These are phyloP conservation scores for Pseudogymnoascus sp. DNA, from an alignment of 2,329 filamentous ascomycete genomes.

Conservation along the genomic window DNA sequence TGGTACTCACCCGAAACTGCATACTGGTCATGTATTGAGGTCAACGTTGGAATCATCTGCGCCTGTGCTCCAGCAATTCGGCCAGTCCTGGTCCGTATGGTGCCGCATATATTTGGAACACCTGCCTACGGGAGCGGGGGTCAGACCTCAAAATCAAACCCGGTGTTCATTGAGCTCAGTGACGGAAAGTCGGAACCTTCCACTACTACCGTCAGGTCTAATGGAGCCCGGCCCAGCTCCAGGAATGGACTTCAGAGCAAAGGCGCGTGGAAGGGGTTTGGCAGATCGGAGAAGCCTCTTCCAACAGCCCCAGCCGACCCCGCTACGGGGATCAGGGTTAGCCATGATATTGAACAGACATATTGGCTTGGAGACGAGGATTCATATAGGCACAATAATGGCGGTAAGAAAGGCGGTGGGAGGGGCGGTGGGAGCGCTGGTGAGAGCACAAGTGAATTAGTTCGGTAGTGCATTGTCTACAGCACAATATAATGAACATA, in stretches of 20 bases:
- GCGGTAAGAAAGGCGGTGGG: not conserved
- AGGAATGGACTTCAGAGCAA: not conserved
- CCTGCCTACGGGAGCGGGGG: not conserved
- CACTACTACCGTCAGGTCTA: not conserved
- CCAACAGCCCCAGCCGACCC: not conserved
- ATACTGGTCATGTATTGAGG: constrained; percentile 21
- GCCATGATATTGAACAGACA: not conserved
- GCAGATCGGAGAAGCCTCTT: not conserved
- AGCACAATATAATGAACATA: not conserved
- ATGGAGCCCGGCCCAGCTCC: not conserved
- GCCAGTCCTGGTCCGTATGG: constrained; percentile 17
- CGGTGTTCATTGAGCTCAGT: not conserved
- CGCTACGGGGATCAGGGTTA: not conserved
- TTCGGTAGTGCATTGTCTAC: not conserved
- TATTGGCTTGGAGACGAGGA: not conserved
- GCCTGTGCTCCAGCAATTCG: constrained; percentile 22
- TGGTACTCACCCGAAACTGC: constrained; percentile 10
- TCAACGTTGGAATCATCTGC: constrained; percentile 24
- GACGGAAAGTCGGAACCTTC: not conserved
- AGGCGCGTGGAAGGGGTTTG: not conserved
- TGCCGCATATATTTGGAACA: constrained; percentile 18
- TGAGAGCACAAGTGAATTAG: not conserved
- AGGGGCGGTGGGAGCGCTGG: not conserved
- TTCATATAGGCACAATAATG: not conserved
- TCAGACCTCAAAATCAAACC: not conserved